These are phyloP conservation scores for Sclerospora graminicola DNA, from an alignment of 352 stramenopile species.

Conservation along the genomic window DNA sequence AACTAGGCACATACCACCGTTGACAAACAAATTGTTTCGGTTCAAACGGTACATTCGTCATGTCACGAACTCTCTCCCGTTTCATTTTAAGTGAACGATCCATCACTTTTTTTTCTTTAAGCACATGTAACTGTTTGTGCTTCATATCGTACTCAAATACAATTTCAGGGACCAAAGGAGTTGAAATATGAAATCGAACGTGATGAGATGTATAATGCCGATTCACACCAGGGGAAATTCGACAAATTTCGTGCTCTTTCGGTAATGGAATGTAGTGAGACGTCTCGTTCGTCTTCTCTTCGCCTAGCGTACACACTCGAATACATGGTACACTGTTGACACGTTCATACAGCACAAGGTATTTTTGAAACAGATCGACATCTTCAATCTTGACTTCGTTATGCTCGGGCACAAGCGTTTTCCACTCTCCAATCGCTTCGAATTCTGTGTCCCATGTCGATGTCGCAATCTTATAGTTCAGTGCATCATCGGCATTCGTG, in stretches of 20 bases:
- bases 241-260: conserved; percentile 39
- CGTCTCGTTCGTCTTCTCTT: conserved; percentile 1
- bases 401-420: conserved; percentile 40
- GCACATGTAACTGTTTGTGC: conserved; percentile 24
- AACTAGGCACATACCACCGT: conserved; percentile 33
- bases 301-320: conserved; percentile 33
- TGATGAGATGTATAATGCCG: conserved; percentile 48
- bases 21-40: conserved; percentile 32
- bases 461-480: conserved; percentile 70
- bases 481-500: conserved; percentile 58
- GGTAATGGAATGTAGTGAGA: conserved; percentile 49
- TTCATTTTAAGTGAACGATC: conserved; percentile 14
- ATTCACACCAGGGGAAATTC: conserved; percentile 71
- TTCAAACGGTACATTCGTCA: conserved; percentile 12
- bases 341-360: conserved; percentile 77
- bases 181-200: conserved; percentile 67
- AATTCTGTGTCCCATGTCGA: conserved; percentile 4
- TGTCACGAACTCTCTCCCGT: background rate
- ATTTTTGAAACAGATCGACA: conserved; percentile 74
- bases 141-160: conserved; percentile 76
- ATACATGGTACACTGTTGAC: conserved; percentile 58
- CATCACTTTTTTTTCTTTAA: conserved; percentile 45
- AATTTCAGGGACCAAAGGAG: conserved; percentile 59
- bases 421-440: conserved; percentile 18
- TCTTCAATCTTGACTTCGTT: conserved; percentile 81